These are phyloP conservation scores for Carnegiea gigantea DNA, from an alignment of 179 eudicot species.

Conservation along the genomic window DNA sequence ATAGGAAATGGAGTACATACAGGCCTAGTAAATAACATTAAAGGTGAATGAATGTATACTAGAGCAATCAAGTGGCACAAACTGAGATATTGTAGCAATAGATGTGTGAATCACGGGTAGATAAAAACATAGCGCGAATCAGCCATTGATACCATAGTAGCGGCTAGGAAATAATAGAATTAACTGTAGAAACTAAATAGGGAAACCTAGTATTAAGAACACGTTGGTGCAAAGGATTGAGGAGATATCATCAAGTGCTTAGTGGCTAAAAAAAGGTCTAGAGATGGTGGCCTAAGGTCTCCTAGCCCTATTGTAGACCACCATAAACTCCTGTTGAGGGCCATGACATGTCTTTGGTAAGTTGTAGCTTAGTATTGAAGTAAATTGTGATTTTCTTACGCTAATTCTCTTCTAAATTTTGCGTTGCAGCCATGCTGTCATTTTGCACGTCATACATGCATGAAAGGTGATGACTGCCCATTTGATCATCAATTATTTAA, in stretches of 20 bases:
- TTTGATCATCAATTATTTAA: constrained; percentile 89
- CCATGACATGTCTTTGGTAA: not conserved
- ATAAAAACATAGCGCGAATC: too few relatives aligned
- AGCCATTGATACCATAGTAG: too few relatives aligned
- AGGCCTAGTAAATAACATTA: not conserved
- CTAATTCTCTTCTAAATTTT: constrained; percentile 23
- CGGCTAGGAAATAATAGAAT: too few relatives aligned
- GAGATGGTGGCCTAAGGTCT: not conserved
- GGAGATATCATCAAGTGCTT: too few relatives aligned
- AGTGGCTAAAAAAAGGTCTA: too few relatives aligned
- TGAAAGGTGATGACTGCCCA: constrained; percentile 96
- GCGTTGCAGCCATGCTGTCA: constrained; percentile 73
- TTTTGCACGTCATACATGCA: constrained; percentile 86
- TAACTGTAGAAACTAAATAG: too few relatives aligned
- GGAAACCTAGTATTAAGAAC: too few relatives aligned
- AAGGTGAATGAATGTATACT: too few relatives aligned
- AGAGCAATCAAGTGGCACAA: too few relatives aligned
- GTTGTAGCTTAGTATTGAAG: not conserved
- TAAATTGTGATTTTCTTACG: not conserved
- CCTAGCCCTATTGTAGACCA: not conserved
- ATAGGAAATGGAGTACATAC: not conserved
- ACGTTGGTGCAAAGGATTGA: too few relatives aligned
- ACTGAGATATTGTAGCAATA: too few relatives aligned
- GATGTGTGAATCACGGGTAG: too few relatives aligned
- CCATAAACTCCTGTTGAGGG: not conserved